These are phyloP conservation scores for Mesembryanthemum crystallinum DNA, from an alignment of 148 eudicot species.

Conservation along the genomic window DNA sequence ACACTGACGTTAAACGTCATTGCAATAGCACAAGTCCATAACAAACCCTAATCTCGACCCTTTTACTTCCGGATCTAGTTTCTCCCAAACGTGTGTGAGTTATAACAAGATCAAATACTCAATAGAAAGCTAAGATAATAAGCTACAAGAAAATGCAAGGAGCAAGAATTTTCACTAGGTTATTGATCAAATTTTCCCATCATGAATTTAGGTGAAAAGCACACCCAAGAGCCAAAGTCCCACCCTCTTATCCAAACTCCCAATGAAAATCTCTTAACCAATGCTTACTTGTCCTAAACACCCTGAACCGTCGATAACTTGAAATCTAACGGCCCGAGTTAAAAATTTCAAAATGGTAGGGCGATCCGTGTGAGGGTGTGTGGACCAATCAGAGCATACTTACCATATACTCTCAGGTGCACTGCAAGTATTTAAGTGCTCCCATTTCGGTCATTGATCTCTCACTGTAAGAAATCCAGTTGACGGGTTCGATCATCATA, in stretches of 20 bases:
- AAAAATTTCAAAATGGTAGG: background rate
- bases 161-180: background rate
- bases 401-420: background rate
- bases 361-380: constrained; percentile 22
- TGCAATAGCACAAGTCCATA: background rate
- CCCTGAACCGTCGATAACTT: constrained; percentile 22
- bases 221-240: constrained; percentile 15
- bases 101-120: background rate
- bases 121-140: constrained; percentile 20
- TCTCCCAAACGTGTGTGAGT: background rate
- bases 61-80: background rate
- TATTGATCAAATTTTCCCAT: constrained; percentile 9
- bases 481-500: background rate
- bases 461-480: constrained; percentile 3
- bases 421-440: constrained; percentile 18
- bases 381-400: constrained; percentile 23
- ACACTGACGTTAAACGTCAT: background rate
- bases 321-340: constrained; percentile 24
- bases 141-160: background rate
- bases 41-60: constrained; percentile 8
- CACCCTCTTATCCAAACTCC: background rate
- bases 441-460: background rate
- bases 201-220: constrained; percentile 23
- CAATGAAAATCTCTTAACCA: constrained; percentile 1
- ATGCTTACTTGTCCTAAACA: background rate